Evolutionary conservation across 1,284 basidiomycete species (phyloP).

Genomic region (Cryptococcus wingfieldii): DNA sequence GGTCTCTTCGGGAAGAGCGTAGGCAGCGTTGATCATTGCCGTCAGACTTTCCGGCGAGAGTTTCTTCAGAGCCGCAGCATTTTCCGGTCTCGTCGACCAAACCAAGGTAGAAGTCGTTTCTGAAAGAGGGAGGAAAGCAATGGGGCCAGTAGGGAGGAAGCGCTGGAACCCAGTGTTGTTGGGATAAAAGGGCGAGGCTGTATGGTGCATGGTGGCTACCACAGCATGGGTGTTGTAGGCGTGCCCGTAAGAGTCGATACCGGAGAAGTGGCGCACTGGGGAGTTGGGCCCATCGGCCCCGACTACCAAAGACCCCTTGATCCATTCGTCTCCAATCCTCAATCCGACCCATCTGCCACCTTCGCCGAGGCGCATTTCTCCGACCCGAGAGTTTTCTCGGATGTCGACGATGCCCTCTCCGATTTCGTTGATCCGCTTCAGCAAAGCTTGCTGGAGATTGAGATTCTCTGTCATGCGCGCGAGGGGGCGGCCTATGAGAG

Average conservation of each 20-base stretch:
- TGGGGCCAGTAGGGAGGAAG: slow-evolving; percentile 91
- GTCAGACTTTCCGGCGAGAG: slow-evolving; percentile 64
- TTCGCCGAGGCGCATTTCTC: slow-evolving; percentile 39
- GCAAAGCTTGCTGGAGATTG: slow-evolving; percentile 77
- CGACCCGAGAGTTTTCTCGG: slow-evolving; percentile 35
- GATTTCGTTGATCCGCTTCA: slow-evolving; percentile 51
- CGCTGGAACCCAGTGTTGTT: slow-evolving; percentile 88
- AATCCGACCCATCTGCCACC: slow-evolving; percentile 44
- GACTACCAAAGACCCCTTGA: slow-evolving; percentile 42
- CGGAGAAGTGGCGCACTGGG: slow-evolving; percentile 81
- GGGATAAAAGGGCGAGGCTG: slow-evolving; percentile 53
- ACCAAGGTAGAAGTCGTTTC: slow-evolving; percentile 79
- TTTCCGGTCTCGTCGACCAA: slow-evolving; percentile 81
- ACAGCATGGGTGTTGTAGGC: slow-evolving; percentile 85
- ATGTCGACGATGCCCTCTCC: slow-evolving; percentile 33
- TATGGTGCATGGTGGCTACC: slow-evolving; percentile 79
- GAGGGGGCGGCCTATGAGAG: slow-evolving; percentile 53
- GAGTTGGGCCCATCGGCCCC: slow-evolving; percentile 96
- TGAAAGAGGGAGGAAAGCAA: slow-evolving; percentile 83
- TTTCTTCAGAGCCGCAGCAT: slow-evolving; percentile 69
- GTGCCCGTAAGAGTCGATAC: slow-evolving; percentile 87
- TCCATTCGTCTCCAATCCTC: slow-evolving; percentile 39
- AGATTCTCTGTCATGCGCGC: slow-evolving; percentile 82
- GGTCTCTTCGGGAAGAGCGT: slow-evolving; percentile 75
- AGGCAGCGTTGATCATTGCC: slow-evolving; percentile 83